Evolutionary conservation across 306 rosid species (phyloP), one percentile per base, ranked within the genome.

Genomic region (Clitoria ternatea): DNA sequence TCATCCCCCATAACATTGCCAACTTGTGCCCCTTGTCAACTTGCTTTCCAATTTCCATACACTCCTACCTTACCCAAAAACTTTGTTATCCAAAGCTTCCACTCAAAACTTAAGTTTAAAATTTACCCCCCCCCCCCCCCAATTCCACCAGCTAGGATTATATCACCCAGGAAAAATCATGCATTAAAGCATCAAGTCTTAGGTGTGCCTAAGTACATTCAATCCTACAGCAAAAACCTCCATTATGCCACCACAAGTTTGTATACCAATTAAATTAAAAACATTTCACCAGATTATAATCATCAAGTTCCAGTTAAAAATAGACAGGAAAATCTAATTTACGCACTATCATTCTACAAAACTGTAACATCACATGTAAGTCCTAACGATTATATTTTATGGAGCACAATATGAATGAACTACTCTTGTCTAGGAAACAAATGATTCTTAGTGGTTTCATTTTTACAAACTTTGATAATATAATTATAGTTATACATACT

Each of bases 361-460:
- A 70, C 7, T 54, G 47, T 7, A 60, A 70, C 62, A 49, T 32
- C 6, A 10, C n/a, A 37, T 37, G 44, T n/a, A n/a, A n/a, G n/a
- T n/a, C n/a, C 43, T 23, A 68, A 42, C 6, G 13, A 57, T 4
- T 11, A 11, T 24, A 52, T 1, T 22, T 12, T 50, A 40, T 22
- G 60, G 33, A 33, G 35, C 65, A 42, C 45, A 50, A 15, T 23
- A 22, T 56, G 61, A 53, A 8, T 39, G 35, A 47, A 77, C 12
- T 14, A 39, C 27, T 44, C 44, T 60, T 26, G 36, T 9, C 36
- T 61, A 50, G 33, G 72, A 74, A 63, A 17, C 26, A 18, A 37
- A 36, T 43, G 14, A 55, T 74, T 18, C 35, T 74, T 33, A 40
- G 50, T n/a, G 50, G 30, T 66, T 45, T 73, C 55, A 37, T 17